Conservation (phyloP, 306 rosid species). For the Cicer cuneatum region DNA sequence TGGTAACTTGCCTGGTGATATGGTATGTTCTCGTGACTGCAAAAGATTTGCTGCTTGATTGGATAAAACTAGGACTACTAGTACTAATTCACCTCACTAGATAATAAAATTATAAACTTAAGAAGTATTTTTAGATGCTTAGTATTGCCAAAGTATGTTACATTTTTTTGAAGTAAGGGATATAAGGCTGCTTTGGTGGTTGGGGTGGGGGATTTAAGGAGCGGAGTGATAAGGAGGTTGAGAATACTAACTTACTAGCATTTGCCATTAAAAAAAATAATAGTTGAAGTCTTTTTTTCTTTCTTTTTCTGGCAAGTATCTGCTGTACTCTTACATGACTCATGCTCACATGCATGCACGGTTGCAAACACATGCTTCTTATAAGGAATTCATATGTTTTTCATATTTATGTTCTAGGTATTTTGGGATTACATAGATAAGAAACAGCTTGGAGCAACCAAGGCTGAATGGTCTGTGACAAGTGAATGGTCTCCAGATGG, state of each 20-base stretch:
- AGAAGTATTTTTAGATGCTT: constrained; percentile 21
- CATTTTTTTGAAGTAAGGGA: not conserved
- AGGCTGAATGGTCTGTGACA: constrained; percentile 90
- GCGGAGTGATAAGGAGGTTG: too few species aligned
- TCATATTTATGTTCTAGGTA: constrained; percentile 59
- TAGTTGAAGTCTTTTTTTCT: not conserved
- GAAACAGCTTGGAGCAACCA: constrained; percentile 73
- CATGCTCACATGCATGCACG: constrained; percentile 13
- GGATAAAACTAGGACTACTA: constrained; percentile 14
- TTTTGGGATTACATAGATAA: constrained; percentile 86
- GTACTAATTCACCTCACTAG: constrained; percentile 10
- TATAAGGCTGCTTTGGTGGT: too few species aligned
- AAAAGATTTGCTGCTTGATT: constrained; percentile 10
- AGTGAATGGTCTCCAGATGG: constrained; percentile 99
- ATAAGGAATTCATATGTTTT: constrained; percentile 33
- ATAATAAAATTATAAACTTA: constrained; percentile 18
- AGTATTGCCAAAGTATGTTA: constrained; percentile 23
- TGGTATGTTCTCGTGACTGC: constrained; percentile 65
- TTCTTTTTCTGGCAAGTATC: not conserved
- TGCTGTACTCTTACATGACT: constrained; percentile 20
- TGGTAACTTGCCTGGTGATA: constrained; percentile 93
- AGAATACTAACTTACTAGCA: too few species aligned
- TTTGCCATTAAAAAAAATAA: too few species aligned
- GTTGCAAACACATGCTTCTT: constrained; percentile 29
- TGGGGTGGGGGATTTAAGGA: too few species aligned